Percentiles rank a stretch among this genome's conserved stretches.
Conservation (phyloP, 768 basidiomycete genomes). For the Serendipita sp. region DNA sequence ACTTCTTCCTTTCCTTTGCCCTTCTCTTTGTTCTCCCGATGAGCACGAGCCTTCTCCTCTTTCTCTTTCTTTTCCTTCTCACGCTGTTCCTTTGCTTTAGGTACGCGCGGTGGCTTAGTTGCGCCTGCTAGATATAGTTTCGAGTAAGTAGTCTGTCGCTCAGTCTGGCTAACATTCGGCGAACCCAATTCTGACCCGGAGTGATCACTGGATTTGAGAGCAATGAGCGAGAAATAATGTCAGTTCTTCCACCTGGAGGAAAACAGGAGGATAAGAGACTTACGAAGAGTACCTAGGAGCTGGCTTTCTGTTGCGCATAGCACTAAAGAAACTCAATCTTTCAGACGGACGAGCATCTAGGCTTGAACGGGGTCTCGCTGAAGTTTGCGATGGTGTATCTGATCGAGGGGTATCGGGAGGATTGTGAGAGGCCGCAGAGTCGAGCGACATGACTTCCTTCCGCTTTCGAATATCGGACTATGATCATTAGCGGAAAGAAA, state of each 20-base stretch:
- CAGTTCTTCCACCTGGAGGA: neutral
- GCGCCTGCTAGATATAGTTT: conserved; percentile 24
- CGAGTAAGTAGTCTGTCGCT: conserved; percentile 14
- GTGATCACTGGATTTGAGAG: neutral
- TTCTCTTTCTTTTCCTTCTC: conserved; percentile 21
- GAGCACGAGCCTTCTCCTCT: conserved; percentile 14
- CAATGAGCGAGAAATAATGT: neutral
- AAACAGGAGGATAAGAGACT: conserved; percentile 18
- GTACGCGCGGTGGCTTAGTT: conserved; percentile 16
- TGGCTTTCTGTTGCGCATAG: conserved; percentile 61
- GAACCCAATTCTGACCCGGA: neutral
- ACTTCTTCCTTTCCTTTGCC: conserved; percentile 12
- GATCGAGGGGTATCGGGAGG: conserved; percentile 1
- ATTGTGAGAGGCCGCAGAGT: neutral
- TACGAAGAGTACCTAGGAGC: conserved; percentile 55
- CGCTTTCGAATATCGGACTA: neutral
- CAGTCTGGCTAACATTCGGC: neutral
- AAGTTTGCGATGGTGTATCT: neutral
- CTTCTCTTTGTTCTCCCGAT: conserved; percentile 14
- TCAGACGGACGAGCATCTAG: conserved; percentile 23
- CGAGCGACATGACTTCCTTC: neutral
- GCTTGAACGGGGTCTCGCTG: neutral
- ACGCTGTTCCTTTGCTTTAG: conserved; percentile 30
- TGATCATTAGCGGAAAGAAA: neutral
- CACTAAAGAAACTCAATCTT: conserved; percentile 71